Percentiles rank a stretch among this genome's conserved stretches.
These are phyloP conservation scores for Apiotrichum mycotoxinovorans DNA, from an alignment of 1,284 basidiomycete species.

Conservation along the genomic window DNA sequence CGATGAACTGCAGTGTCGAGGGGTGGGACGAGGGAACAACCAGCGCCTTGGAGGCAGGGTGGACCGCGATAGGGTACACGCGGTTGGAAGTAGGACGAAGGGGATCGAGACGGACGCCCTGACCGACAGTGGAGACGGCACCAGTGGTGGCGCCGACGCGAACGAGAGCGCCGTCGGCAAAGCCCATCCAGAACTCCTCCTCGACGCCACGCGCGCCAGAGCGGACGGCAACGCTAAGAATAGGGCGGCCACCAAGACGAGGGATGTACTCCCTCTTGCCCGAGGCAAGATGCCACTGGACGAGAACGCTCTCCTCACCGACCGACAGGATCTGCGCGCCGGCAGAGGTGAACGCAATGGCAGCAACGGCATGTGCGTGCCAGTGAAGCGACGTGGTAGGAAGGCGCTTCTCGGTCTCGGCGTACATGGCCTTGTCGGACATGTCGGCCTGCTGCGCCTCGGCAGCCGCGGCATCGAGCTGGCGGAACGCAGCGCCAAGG, in stretches of 20 bases:
- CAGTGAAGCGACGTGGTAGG: conserved; percentile 88
- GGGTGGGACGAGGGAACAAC: conserved; percentile 91
- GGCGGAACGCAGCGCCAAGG: conserved; percentile 59
- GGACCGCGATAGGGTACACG: conserved; percentile 59
- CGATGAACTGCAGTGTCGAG: conserved; percentile 88
- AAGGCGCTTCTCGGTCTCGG: conserved; percentile 36
- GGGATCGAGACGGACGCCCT: conserved; percentile 44
- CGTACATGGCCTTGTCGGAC: conserved; percentile 12
- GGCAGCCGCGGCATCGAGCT: conserved; percentile 27
- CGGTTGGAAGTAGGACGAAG: conserved; percentile 29
- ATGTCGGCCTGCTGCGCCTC: conserved; percentile 10
- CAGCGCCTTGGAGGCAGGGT: conserved; percentile 67
- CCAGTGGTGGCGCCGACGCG: conserved; percentile 74
- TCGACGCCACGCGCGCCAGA: conserved; percentile 56
- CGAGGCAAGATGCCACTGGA: conserved; percentile 88
- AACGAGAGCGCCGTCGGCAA: conserved; percentile 76
- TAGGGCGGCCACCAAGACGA: conserved; percentile 77
- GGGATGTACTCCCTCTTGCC: conserved; percentile 88
- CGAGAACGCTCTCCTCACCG: conserved; percentile 91
- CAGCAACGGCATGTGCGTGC: conserved; percentile 94
- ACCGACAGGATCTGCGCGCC: conserved; percentile 92
- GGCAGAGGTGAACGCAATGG: conserved; percentile 80
- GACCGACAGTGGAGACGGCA: conserved; percentile 65
- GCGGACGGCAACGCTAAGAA: conserved; percentile 64
- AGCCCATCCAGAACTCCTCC: conserved; percentile 80